These are phyloP conservation scores for Xylaria venustula DNA, from an alignment of 495 filamentous ascomycete species.

Conservation along the genomic window DNA sequence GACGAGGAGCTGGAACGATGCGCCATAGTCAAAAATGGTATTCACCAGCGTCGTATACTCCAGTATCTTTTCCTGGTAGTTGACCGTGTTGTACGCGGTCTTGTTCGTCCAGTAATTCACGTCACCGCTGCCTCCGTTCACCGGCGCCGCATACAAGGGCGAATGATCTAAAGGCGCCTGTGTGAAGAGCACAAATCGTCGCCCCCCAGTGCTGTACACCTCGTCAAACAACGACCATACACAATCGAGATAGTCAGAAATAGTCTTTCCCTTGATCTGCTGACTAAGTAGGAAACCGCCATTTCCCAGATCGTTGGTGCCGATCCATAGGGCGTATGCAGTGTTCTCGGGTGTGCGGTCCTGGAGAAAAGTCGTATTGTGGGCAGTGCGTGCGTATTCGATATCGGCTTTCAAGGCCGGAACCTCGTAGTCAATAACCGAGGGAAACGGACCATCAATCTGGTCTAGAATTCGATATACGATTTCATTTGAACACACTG, in stretches of 20 bases:
- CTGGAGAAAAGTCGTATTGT: slow-evolving; percentile 49
- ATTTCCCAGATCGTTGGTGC: slow-evolving; percentile 71
- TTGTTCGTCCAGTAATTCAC: slow-evolving; percentile 62
- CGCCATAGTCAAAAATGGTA: slow-evolving; percentile 59
- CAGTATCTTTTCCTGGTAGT: slow-evolving; percentile 58
- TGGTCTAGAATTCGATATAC: slow-evolving; percentile 48
- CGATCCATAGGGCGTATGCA: slow-evolving; percentile 75
- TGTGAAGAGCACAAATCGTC: slow-evolving; percentile 70
- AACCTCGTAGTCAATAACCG: slow-evolving; percentile 65
- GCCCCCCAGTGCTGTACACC: slow-evolving; percentile 62
- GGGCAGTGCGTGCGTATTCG: slow-evolving; percentile 32
- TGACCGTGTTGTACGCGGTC: slow-evolving; percentile 51
- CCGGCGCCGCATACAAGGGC: slow-evolving; percentile 56
- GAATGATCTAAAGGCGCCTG: slow-evolving; percentile 59
- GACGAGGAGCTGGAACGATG: slow-evolving; percentile 53
- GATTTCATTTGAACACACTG: slow-evolving; percentile 67
- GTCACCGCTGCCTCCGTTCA: slow-evolving; percentile 47
- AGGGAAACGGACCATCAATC: slow-evolving; percentile 56
- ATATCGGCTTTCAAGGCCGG: slow-evolving; percentile 66
- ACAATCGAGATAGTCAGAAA: slow-evolving; percentile 63
- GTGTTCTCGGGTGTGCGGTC: slow-evolving; percentile 54
- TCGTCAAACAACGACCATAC: slow-evolving; percentile 57
- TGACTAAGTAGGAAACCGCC: slow-evolving; percentile 62
- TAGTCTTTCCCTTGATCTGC: slow-evolving; percentile 55
- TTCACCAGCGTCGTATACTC: slow-evolving; percentile 61